Conservation (phyloP, 768 basidiomycete genomes). For the Crepidotus variabilis region DNA sequence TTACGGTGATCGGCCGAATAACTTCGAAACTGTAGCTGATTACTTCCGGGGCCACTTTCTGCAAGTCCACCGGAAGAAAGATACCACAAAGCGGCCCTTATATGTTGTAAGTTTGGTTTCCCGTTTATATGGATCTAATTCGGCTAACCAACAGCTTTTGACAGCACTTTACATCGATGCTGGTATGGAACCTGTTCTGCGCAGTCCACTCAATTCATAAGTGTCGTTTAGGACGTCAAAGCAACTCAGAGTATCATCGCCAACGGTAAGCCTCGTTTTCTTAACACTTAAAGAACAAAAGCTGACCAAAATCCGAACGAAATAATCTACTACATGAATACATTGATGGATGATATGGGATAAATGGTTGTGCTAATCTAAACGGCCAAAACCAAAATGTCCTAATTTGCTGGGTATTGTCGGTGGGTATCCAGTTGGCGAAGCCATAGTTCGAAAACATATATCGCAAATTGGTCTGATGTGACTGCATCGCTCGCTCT, state of each 20-base stretch:
- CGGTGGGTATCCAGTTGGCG: constrained; percentile 43
- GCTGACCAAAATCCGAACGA: not conserved
- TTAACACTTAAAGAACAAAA: not conserved
- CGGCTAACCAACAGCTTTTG: not conserved
- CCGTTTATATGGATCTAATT: not conserved
- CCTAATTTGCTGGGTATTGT: not conserved
- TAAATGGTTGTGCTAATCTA: not conserved
- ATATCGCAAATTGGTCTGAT: constrained; percentile 50
- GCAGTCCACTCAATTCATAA: not conserved
- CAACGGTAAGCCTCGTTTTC: constrained; percentile 39
- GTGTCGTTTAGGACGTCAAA: constrained; percentile 50
- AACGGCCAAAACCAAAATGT: not conserved
- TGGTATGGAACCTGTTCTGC: constrained; percentile 32
- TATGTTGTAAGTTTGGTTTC: constrained; percentile 50
- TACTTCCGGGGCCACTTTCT: constrained; percentile 87
- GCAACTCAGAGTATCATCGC: constrained; percentile 65
- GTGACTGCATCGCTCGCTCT: constrained; percentile 13
- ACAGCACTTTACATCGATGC: constrained; percentile 72
- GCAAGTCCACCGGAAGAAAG: constrained; percentile 68
- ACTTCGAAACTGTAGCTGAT: constrained; percentile 63
- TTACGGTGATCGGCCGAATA: constrained; percentile 69
- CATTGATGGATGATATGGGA: not conserved
- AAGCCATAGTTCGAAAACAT: constrained; percentile 65
- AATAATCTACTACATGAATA: constrained; percentile 2
- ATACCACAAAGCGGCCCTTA: constrained; percentile 52